Conservation (phyloP, 1,139 yeast genomes). For the Pichia sp. region DNA sequence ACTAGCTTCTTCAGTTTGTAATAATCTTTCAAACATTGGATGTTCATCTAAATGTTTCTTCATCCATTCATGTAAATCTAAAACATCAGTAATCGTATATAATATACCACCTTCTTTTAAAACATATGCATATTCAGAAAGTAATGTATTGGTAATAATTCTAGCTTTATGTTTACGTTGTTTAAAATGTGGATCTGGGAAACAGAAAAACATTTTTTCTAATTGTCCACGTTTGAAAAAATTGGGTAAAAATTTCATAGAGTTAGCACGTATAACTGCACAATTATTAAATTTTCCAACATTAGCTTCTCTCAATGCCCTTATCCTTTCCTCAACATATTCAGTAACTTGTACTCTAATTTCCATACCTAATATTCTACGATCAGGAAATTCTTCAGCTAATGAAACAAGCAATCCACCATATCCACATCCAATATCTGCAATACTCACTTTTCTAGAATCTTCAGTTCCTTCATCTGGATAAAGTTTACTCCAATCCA, state of each 20-base stretch:
- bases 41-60: slow-evolving; percentile 83
- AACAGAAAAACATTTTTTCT: slow-evolving; percentile 91
- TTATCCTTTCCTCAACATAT: slow-evolving; percentile 90
- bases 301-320: slow-evolving; percentile 58
- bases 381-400: slow-evolving; percentile 69
- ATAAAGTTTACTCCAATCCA: slow-evolving; percentile 81
- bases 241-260: slow-evolving; percentile 95
- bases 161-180: slow-evolving; percentile 97
- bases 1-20: slow-evolving; percentile 67
- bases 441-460: slow-evolving; percentile 60
- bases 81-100: slow-evolving; percentile 93
- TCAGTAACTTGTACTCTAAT: slow-evolving; percentile 96
- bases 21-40: slow-evolving; percentile 80
- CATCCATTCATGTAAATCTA: slow-evolving; percentile 96
- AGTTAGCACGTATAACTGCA: slow-evolving; percentile 87
- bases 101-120: slow-evolving; percentile 80
- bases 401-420: slow-evolving; percentile 85
- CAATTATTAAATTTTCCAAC: slow-evolving; percentile 60
- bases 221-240: slow-evolving; percentile 78
- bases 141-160: slow-evolving; percentile 80
- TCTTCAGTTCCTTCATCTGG: slow-evolving; percentile 50
- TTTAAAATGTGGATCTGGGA: slow-evolving; percentile 98
- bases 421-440: slow-evolving; percentile 97
- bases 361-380: slow-evolving; percentile 86
- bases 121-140: slow-evolving; percentile 89